A percentile compares a stretch with the other conserved stretches of the same genome.
These are phyloP conservation scores for Raffaelea albimanens DNA, from an alignment of 2,329 filamentous ascomycete genomes.

Conservation along the genomic window DNA sequence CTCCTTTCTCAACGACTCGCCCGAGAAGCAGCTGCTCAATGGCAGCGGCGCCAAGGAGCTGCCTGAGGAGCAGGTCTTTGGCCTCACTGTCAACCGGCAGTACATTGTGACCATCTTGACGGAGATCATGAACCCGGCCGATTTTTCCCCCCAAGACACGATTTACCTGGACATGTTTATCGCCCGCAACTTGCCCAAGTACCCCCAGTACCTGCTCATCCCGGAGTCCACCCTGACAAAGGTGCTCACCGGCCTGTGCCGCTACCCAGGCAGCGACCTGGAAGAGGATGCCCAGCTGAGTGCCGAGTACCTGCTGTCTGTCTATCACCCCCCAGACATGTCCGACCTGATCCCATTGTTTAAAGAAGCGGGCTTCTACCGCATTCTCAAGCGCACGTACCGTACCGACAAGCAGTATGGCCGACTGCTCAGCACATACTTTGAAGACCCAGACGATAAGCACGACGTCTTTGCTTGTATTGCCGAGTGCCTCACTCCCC, in stretches of 20 bases:
- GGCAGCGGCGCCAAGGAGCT: constrained; percentile 34
- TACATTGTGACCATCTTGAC: constrained; percentile 86
- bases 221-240: constrained; percentile 77
- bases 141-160: constrained; percentile 71
- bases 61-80: constrained; percentile 57
- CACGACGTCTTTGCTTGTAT: constrained; percentile 72
- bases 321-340: constrained; percentile 83
- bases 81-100: constrained; percentile 73
- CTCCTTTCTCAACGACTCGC: constrained; percentile 75
- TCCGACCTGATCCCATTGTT: constrained; percentile 68
- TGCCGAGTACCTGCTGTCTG: constrained; percentile 85
- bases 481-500: constrained; percentile 50
- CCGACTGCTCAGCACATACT: constrained; percentile 68
- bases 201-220: constrained; percentile 87
- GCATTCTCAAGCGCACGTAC: constrained; percentile 85
- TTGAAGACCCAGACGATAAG: constrained; percentile 74
- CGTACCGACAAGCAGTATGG: constrained; percentile 70
- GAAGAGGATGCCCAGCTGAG: constrained; percentile 95
- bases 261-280: constrained; percentile 70
- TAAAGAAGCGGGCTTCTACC: constrained; percentile 72
- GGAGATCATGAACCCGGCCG: constrained; percentile 73
- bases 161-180: constrained; percentile 99
- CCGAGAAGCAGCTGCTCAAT: constrained; percentile 50
- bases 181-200: constrained; percentile 90
- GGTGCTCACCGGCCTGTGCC: constrained; percentile 73